Evolutionary conservation across 2,329 filamentous ascomycete species (phyloP).

Genomic region (Meredithiella fracta): DNA sequence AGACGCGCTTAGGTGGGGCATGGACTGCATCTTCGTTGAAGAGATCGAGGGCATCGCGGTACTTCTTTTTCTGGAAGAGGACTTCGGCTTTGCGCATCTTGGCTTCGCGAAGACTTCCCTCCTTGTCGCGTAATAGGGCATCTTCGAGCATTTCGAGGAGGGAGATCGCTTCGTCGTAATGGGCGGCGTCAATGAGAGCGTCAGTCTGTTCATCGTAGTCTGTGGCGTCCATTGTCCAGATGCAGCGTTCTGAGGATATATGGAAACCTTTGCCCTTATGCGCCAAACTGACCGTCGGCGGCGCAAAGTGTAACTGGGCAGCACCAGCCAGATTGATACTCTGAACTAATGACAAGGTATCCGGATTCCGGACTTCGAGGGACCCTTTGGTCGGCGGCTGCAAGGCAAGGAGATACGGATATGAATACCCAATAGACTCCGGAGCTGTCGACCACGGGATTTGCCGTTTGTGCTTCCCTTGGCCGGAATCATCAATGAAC

Average conservation of each 20-base stretch:
- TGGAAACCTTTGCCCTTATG: constrained; percentile 94
- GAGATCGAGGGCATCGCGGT: constrained; percentile 70
- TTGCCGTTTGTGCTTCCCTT: constrained; percentile 65
- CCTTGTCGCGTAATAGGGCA: constrained; percentile 71
- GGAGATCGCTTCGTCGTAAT: constrained; percentile 84
- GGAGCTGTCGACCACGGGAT: constrained; percentile 85
- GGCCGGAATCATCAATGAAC: constrained; percentile 74
- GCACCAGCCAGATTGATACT: constrained; percentile 68
- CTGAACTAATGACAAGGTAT: constrained; percentile 79
- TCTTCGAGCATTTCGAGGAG: constrained; percentile 81
- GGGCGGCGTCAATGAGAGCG: constrained; percentile 54
- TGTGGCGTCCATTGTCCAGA: constrained; percentile 92
- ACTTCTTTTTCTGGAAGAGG: constrained; percentile 70
- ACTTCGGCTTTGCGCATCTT: constrained; percentile 83
- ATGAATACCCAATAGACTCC: constrained; percentile 86
- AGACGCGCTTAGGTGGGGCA: constrained; percentile 75
- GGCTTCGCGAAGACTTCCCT: constrained; percentile 61
- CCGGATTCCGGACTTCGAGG: constrained; percentile 81
- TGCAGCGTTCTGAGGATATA: constrained; percentile 73
- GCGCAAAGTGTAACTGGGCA: constrained; percentile 74
- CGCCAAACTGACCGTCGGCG: constrained; percentile 82
- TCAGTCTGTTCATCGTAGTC: constrained; percentile 84
- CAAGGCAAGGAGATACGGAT: constrained; percentile 81
- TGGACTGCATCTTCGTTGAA: constrained; percentile 73
- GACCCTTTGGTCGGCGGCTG: constrained; percentile 69